A percentile compares a stretch with the other conserved stretches of the same genome.
Evolutionary conservation across 1,284 basidiomycete genomes (phyloP).

Genomic region (Sphaerobolus stellatus): DNA sequence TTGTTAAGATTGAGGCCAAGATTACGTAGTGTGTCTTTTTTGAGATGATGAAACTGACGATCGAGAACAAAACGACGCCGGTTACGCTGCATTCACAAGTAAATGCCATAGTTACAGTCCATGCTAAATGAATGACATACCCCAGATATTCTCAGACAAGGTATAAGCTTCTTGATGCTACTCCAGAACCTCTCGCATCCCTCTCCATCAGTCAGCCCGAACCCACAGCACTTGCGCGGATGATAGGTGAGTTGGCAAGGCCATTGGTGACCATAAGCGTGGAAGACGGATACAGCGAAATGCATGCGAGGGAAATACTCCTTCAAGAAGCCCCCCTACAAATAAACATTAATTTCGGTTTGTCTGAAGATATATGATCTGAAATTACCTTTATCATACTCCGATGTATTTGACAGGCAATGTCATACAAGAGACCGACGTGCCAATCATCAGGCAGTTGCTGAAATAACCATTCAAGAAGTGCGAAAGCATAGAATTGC

Average conservation of each 20-base stretch:
- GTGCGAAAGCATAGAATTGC: slow-evolving; percentile 38
- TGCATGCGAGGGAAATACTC: slow-evolving; percentile 21
- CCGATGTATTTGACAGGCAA: slow-evolving; percentile 39
- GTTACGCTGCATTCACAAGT: background rate
- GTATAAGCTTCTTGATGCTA: slow-evolving; percentile 28
- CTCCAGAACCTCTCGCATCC: slow-evolving; percentile 40
- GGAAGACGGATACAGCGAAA: slow-evolving; percentile 40
- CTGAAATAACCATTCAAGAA: slow-evolving; percentile 31
- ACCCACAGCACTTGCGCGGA: slow-evolving; percentile 29
- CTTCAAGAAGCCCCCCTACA: slow-evolving; percentile 32
- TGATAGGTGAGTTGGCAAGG: slow-evolving; percentile 40
- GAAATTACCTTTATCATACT: too few species aligned
- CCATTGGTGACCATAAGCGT: slow-evolving; percentile 43
- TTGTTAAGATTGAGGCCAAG: background rate
- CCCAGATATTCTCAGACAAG: slow-evolving; percentile 8
- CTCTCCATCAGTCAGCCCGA: slow-evolving; percentile 37
- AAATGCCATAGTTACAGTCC: background rate
- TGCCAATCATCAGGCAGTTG: slow-evolving; percentile 31
- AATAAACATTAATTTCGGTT: too few species aligned
- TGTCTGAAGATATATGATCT: too few species aligned
- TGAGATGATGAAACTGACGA: background rate
- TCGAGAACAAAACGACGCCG: background rate
- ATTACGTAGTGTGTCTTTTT: background rate
- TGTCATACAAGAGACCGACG: slow-evolving; percentile 35
- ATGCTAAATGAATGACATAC: too few species aligned